Base-by-base conservation (phyloP, 2,329 filamentous ascomycete species). In the Colletotrichum navitas region DNA sequence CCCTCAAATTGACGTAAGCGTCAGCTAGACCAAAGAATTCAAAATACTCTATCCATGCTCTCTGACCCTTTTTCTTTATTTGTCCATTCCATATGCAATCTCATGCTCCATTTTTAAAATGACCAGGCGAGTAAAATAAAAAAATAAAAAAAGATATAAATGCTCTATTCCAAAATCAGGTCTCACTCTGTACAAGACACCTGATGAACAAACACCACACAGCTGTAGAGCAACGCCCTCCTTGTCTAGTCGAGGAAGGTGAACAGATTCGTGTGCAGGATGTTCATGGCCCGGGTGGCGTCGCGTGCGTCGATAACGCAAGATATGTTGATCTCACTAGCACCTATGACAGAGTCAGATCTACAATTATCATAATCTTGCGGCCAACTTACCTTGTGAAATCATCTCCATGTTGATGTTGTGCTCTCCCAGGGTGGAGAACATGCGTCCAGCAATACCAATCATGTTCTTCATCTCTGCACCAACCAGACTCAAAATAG, bases 341-440 rank as follows among this genome's bases (percentile, higher is more conserved):
- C 96, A 77, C 95, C 94, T 97, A 75, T 49, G 36, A n/a, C 2
- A 21, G 47, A n/a, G 60, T 72, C 45, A 68, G 59, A 51, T 71
- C 77, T 84, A 4, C 21, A 76, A 85, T 93, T 93, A 93, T 49
- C 11, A 52, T 12, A 51, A 49, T n/a, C 41, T 54, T 26, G 14
- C 14, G 39, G 34, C 47, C 16, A 41, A 78, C 86, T 78, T 86
- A 95, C 96, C 96, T 85, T 99, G 96, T 32, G 94, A 97, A 76
- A 99, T 99, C 96, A 99, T 99, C 84, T 99, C 96, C 76, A 99
- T 94, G 80, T 99, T 99, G 79, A 99, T 91, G 77, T 93, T 93
- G 80, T 97, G 93, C 79, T 98, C 93, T 54, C 96, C 96, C 24
- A 99, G 86, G 1, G 95, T 97, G 59, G 93, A 94, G 82, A 99